Percentiles rank a stretch among this genome's conserved stretches.
These are phyloP conservation scores for Carex kokanica DNA, from an alignment of 176 grass and related monocot genomes.

Conservation along the genomic window DNA sequence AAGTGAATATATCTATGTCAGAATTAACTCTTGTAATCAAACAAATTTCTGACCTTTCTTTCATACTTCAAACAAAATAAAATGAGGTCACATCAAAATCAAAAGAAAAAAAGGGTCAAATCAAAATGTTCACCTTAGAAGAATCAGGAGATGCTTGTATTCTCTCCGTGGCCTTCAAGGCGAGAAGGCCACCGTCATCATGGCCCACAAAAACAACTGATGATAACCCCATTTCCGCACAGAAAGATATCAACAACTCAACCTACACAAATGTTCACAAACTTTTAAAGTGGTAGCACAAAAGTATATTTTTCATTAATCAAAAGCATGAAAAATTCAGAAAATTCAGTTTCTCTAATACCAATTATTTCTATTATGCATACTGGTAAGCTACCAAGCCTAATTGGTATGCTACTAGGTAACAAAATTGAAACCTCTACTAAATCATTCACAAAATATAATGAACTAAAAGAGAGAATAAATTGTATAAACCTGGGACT, in stretches of 20 bases:
- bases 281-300: background rate
- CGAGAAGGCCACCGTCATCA: slow-evolving; percentile 93
- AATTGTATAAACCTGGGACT: slow-evolving; percentile 73
- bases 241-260: slow-evolving; percentile 93
- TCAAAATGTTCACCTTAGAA: slow-evolving; percentile 42
- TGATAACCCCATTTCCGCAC: slow-evolving; percentile 62
- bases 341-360: background rate
- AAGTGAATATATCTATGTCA: background rate
- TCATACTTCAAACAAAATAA: background rate
- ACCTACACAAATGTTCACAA: slow-evolving; percentile 50
- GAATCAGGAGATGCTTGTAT: slow-evolving; percentile 37
- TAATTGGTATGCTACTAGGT: background rate
- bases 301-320: background rate
- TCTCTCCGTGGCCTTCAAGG: slow-evolving; percentile 72
- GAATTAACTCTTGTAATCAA: background rate
- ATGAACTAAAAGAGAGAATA: slow-evolving; percentile 8
- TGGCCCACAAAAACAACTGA: slow-evolving; percentile 92
- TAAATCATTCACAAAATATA: background rate
- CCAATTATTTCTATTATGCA: background rate
- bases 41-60: background rate
- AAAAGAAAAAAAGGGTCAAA: background rate
- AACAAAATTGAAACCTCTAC: background rate
- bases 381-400: background rate
- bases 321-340: background rate
- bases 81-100: background rate